These are phyloP conservation scores for Moricandia arvensis DNA, from an alignment of 345 rosid genomes.

Conservation along the genomic window DNA sequence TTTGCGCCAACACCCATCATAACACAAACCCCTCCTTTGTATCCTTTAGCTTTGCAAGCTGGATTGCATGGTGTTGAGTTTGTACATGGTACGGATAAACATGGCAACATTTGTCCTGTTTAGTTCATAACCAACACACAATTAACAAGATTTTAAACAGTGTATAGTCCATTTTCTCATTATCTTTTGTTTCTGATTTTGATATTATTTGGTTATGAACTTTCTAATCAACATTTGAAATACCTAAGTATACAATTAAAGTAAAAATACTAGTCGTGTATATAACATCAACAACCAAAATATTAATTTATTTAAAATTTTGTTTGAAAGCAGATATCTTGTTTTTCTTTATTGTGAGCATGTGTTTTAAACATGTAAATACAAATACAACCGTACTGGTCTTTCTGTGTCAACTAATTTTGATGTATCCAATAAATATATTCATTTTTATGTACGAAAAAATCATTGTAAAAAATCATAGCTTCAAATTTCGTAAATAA, in stretches of 20 bases:
- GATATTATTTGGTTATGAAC: too few relatives aligned
- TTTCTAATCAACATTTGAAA: not conserved
- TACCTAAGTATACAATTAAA: not conserved
- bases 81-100: slow-evolving; percentile 1
- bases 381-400: not conserved
- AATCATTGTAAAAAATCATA: too few relatives aligned
- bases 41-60: slow-evolving; percentile 14
- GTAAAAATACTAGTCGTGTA: not conserved
- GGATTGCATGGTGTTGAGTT: not conserved
- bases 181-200: not conserved
- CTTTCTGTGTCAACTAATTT: not conserved
- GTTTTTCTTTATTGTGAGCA: too few relatives aligned
- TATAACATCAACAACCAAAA: not conserved
- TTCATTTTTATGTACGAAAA: not conserved
- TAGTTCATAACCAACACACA: not conserved
- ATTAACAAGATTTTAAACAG: not conserved
- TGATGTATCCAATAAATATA: not conserved
- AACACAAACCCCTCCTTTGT: slow-evolving; percentile 29
- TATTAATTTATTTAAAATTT: too few relatives aligned
- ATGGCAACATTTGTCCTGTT: slow-evolving; percentile 20
- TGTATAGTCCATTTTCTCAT: not conserved
- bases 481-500: not conserved
- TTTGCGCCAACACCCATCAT: not conserved
- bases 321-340: too few relatives aligned
- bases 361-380: not conserved